These are phyloP conservation scores for Biancaea sappan DNA, from an alignment of 306 rosid species.

Conservation along the genomic window DNA sequence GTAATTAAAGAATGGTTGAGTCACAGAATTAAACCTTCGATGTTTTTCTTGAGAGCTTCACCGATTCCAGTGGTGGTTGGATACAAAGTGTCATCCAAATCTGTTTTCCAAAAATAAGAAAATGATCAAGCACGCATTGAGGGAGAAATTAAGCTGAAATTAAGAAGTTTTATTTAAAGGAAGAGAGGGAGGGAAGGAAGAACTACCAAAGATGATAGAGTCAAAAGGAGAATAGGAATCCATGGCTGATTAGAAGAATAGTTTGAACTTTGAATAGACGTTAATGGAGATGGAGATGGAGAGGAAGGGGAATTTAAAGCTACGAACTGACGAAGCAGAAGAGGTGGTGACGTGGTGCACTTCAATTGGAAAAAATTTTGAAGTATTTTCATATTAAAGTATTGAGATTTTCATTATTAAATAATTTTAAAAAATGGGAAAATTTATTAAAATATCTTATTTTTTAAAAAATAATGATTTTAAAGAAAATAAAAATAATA, in stretches of 20 bases:
- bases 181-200: not conserved
- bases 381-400: not conserved
- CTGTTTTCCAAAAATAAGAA: constrained; percentile 37
- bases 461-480: no score
- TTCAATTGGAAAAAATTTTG: constrained; percentile 24
- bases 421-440: no score
- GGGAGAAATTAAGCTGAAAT: not conserved
- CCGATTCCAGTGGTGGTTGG: constrained; percentile 62
- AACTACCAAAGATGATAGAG: constrained; percentile 58
- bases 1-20: no score
- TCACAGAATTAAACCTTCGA: constrained; percentile 47
- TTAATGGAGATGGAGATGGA: no score
- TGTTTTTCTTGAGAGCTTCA: constrained; percentile 63
- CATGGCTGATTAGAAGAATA: constrained; percentile 33
- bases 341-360: not conserved
- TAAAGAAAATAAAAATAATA: no score
- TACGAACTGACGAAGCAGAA: not conserved
- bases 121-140: not conserved
- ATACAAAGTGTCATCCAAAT: constrained; percentile 89
- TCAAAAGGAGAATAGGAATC: constrained; percentile 52
- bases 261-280: no score
- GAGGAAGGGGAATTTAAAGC: constrained; percentile 12
- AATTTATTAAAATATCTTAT: no score
- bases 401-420: no score
- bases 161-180: not conserved